Evolutionary conservation across 2,329 filamentous ascomycete genomes (phyloP).

Genomic region (Whalleya microplaca): DNA sequence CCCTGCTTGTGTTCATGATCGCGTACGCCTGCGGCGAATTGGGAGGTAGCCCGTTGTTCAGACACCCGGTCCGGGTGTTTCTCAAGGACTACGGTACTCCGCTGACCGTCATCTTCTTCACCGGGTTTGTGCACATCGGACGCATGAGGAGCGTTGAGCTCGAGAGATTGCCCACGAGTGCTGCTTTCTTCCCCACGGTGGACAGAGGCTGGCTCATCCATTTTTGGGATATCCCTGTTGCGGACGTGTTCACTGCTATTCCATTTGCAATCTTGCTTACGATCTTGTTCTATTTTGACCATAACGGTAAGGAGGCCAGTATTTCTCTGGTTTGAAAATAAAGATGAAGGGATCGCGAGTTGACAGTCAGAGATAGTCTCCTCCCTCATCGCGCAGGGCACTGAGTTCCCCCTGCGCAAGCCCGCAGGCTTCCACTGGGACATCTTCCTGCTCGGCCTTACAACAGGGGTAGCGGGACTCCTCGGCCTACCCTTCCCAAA

Average conservation of each 20-base stretch:
- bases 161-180: slow-evolving; percentile 73
- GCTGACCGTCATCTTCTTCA: slow-evolving; percentile 83
- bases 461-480: slow-evolving; percentile 74
- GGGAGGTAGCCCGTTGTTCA: slow-evolving; percentile 72
- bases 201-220: slow-evolving; percentile 76
- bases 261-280: slow-evolving; percentile 85
- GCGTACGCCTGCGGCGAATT: slow-evolving; percentile 76
- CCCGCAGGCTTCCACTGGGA: slow-evolving; percentile 88
- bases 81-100: slow-evolving; percentile 90
- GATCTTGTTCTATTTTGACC: slow-evolving; percentile 87
- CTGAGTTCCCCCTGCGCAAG: slow-evolving; percentile 79
- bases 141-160: slow-evolving; percentile 75
- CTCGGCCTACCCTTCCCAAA: slow-evolving; percentile 82
- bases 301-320: slow-evolving; percentile 65
- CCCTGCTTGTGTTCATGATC: slow-evolving; percentile 76
- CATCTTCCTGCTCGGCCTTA: slow-evolving; percentile 77
- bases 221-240: slow-evolving; percentile 77
- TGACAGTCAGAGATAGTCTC: slow-evolving; percentile 58
- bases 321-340: too few species aligned
- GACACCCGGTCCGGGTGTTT: slow-evolving; percentile 76
- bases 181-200: slow-evolving; percentile 77
- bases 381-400: slow-evolving; percentile 80
- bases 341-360: not conserved
- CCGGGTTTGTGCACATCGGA: slow-evolving; percentile 84
- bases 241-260: slow-evolving; percentile 80